Conservation (phyloP, 768 basidiomycete genomes). For the Scleroderma bovista region DNA sequence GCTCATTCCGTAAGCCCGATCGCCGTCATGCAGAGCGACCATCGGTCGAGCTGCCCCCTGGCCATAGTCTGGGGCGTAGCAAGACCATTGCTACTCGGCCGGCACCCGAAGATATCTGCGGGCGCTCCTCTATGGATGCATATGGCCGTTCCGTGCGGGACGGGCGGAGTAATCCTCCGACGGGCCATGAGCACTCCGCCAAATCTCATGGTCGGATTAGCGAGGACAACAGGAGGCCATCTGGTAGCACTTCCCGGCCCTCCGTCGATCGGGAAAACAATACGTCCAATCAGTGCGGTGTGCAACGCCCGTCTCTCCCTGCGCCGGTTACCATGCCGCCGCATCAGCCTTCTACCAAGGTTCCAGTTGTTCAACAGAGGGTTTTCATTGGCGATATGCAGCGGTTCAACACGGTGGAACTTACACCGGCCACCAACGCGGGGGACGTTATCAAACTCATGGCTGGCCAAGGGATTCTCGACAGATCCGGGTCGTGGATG, state of each 20-base stretch:
- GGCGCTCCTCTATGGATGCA: conserved; percentile 1
- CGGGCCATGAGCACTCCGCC: conserved; percentile 13
- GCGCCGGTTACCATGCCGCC: conserved; percentile 27
- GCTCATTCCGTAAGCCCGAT: conserved; percentile 57
- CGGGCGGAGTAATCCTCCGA: conserved; percentile 11
- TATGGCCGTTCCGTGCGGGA: conserved; percentile 8
- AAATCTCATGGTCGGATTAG: conserved; percentile 20
- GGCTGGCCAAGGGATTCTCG: conserved; percentile 60
- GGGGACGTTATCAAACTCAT: conserved; percentile 67
- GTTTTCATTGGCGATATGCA: conserved; percentile 77
- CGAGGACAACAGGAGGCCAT: conserved; percentile 22
- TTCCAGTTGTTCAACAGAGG: conserved; percentile 51
- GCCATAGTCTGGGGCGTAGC: conserved; percentile 31
- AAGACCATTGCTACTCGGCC: conserved; percentile 28
- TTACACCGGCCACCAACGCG: conserved; percentile 61
- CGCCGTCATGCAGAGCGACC: conserved; percentile 30
- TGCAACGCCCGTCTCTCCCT: conserved; percentile 33
- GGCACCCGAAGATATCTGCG: neutral
- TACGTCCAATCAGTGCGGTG: conserved; percentile 17
- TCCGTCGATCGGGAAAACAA: conserved; percentile 20
- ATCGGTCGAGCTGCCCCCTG: conserved; percentile 24
- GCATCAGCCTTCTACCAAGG: conserved; percentile 19
- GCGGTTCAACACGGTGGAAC: conserved; percentile 68
- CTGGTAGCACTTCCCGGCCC: conserved; percentile 13
- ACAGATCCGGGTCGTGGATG: conserved; percentile 74